Evolutionary conservation across 139 green algal genomes (phyloP).

Genomic region (Axilococcus clingmanii): DNA sequence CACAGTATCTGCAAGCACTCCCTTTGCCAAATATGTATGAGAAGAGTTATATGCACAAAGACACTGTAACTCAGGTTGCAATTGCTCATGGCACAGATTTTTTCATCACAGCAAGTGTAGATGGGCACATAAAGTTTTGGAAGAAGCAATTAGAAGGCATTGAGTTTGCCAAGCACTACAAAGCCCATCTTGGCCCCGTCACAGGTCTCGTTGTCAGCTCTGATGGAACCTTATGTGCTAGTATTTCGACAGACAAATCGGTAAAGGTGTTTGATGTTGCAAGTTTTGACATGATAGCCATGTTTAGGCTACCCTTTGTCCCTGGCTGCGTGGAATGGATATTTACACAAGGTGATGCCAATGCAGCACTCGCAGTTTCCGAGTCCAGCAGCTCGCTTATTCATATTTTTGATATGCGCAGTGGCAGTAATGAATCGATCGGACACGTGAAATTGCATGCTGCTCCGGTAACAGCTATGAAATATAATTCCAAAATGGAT

Average conservation of each 20-base stretch:
- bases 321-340: conserved; percentile 78
- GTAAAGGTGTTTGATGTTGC: conserved; percentile 87
- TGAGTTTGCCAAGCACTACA: conserved; percentile 85
- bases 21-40: conserved; percentile 87
- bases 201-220: conserved; percentile 33
- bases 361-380: conserved; percentile 65
- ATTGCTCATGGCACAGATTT: conserved; percentile 55
- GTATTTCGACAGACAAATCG: conserved; percentile 30
- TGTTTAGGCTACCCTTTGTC: conserved; percentile 75
- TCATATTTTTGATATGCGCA: conserved; percentile 68
- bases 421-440: conserved; percentile 46
- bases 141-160: conserved; percentile 82
- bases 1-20: conserved; percentile 61
- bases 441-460: conserved; percentile 45
- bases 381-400: conserved; percentile 65
- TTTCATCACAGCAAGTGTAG: conserved; percentile 69
- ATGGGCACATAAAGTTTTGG: conserved; percentile 98
- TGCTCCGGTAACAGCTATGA: conserved; percentile 56
- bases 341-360: conserved; percentile 63
- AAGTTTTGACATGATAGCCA: conserved; percentile 95
- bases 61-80: conserved; percentile 80
- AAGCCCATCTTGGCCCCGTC: conserved; percentile 75
- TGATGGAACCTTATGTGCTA: conserved; percentile 31
- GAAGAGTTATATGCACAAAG: conserved; percentile 95
- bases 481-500: conserved; percentile 57